Conservation (phyloP, 2,329 filamentous ascomycete species). For the Cercospora sp. region DNA sequence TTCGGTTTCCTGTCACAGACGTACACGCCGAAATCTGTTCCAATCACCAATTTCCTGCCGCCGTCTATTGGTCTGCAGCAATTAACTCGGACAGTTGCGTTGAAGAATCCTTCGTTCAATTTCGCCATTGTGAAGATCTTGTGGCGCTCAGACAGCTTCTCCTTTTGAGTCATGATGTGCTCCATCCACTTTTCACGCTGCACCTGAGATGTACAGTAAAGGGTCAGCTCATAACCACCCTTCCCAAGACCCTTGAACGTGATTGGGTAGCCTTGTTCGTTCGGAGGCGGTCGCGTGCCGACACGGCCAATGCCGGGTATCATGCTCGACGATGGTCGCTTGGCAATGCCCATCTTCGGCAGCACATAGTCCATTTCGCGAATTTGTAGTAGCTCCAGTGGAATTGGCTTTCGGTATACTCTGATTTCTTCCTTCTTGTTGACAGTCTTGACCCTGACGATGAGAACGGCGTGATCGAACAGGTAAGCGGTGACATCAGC, state of each 20-base stretch:
- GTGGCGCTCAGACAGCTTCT: conserved; percentile 73
- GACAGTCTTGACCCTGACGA: conserved; percentile 86
- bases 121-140: conserved; percentile 69
- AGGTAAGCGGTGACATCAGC: conserved; percentile 90
- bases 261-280: conserved; percentile 82
- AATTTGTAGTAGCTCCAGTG: conserved; percentile 87
- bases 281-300: conserved; percentile 53
- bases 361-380: conserved; percentile 97
- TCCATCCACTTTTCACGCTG: conserved; percentile 96
- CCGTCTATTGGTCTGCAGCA: conserved; percentile 94
- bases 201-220: conserved; percentile 82
- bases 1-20: conserved; percentile 87
- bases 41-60: conserved; percentile 89
- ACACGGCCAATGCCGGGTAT: conserved; percentile 58
- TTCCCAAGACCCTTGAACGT: conserved; percentile 96
- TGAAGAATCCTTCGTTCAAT: conserved; percentile 86
- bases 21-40: conserved; percentile 92
- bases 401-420: conserved; percentile 93
- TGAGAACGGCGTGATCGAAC: conserved; percentile 90
- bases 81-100: conserved; percentile 83
- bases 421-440: conserved; percentile 94
- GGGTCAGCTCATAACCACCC: conserved; percentile 86
- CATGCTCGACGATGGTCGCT: conserved; percentile 84
- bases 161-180: conserved; percentile 87
- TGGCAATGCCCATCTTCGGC: conserved; percentile 74